Evolutionary conservation across 2,329 filamentous ascomycete species (phyloP).

Genomic region (Sporothrix dimorphospora): DNA sequence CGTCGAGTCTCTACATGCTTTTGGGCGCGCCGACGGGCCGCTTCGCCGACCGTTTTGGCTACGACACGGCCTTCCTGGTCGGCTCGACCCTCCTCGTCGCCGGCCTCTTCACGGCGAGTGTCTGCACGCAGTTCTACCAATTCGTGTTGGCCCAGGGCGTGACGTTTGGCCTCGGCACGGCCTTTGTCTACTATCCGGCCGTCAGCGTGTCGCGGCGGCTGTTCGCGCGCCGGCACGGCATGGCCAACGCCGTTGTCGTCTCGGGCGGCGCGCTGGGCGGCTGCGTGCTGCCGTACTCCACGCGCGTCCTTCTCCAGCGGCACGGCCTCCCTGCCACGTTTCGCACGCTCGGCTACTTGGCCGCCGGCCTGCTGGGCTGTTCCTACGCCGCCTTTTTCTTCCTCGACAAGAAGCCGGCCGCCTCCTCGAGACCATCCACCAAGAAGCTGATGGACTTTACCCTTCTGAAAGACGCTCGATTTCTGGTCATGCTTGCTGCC

Average conservation of each 20-base stretch:
- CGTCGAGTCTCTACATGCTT: slow-evolving; percentile 8
- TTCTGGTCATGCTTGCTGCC: slow-evolving; percentile 5
- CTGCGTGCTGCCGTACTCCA: slow-evolving; percentile 8
- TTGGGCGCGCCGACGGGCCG: background rate
- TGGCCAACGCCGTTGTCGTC: background rate
- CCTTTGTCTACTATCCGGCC: slow-evolving; percentile 18
- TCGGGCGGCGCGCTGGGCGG: background rate
- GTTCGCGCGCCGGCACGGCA: background rate
- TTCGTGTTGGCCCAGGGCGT: slow-evolving; percentile 1
- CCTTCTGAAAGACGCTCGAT: background rate
- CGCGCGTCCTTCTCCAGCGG: background rate
- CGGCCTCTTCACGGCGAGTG: background rate
- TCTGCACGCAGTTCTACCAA: background rate
- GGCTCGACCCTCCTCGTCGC: background rate
- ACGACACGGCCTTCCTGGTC: background rate
- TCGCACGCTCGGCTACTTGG: background rate
- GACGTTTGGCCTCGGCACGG: background rate
- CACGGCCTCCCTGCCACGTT: background rate
- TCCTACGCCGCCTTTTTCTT: background rate
- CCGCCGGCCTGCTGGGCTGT: background rate
- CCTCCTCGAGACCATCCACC: background rate
- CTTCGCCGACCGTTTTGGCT: background rate
- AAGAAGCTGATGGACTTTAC: background rate
- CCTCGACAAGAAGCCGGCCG: background rate
- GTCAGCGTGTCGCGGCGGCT: background rate